phyloP scores from a whole-genome alignment of 192 early-diverging fungal genomes.

The Gorgonomyces haynaldii region DNA sequence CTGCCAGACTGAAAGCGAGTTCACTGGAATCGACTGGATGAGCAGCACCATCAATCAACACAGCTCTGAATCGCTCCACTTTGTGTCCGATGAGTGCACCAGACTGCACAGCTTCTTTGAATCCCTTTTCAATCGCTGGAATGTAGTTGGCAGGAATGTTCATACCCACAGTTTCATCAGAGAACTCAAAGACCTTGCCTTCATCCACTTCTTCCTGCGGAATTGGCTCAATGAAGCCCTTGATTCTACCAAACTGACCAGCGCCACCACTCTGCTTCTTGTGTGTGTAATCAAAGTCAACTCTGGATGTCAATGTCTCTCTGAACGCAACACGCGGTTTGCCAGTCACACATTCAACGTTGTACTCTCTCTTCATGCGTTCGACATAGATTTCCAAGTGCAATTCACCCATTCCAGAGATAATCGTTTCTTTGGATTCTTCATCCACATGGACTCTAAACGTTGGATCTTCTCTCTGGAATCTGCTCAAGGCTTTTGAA shows the following conservation, averaged over 20 bases:
- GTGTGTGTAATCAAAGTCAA: slow-evolving; percentile 91
- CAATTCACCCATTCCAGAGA: slow-evolving; percentile 93
- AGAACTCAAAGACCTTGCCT: slow-evolving; percentile 55
- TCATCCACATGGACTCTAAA: slow-evolving; percentile 66
- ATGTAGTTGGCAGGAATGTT: slow-evolving; percentile 89
- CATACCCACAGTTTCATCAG: slow-evolving; percentile 79
- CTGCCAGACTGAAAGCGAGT: slow-evolving; percentile 87
- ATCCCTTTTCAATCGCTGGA: slow-evolving; percentile 95
- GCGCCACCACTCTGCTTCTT: slow-evolving; percentile 97
- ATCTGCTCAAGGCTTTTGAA: slow-evolving; percentile 57
- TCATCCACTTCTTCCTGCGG: slow-evolving; percentile 47
- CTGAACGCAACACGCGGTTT: slow-evolving; percentile 98
- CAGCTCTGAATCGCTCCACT: slow-evolving; percentile 72
- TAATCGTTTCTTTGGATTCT: slow-evolving; percentile 82
- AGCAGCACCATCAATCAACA: slow-evolving; percentile 80
- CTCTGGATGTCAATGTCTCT: slow-evolving; percentile 67
- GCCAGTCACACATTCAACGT: slow-evolving; percentile 86
- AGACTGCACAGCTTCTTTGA: slow-evolving; percentile 76
- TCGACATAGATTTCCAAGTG: slow-evolving; percentile 98
- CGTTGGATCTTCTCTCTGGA: slow-evolving; percentile 87
- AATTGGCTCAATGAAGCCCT: slow-evolving; percentile 85
- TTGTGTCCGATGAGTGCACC: slow-evolving; percentile 87
- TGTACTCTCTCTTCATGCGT: slow-evolving; percentile 96
- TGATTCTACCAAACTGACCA: slow-evolving; percentile 88
- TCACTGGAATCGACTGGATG: slow-evolving; percentile 95